A percentile compares a stretch with the other conserved stretches of the same genome.
phyloP scores from a whole-genome alignment of 306 rosid genomes.

The Fragaria vesca region DNA sequence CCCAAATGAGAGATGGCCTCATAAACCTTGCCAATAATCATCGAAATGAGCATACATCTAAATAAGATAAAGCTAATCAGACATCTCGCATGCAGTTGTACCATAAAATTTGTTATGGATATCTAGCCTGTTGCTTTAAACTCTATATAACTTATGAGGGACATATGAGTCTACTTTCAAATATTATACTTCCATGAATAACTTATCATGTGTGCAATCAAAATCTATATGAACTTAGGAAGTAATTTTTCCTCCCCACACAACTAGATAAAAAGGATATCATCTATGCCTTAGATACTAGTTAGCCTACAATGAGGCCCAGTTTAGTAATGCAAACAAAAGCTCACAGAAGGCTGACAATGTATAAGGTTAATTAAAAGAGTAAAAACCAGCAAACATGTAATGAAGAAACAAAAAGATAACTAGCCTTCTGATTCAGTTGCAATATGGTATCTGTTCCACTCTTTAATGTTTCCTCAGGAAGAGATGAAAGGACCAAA shows the following conservation, averaged over 20 bases:
- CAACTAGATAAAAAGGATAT: background rate
- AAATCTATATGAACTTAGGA: background rate
- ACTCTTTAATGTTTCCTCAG: constrained; percentile 63
- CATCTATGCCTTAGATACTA: background rate
- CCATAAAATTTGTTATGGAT: background rate
- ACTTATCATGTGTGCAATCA: background rate
- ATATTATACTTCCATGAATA: background rate
- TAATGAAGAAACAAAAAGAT: constrained; percentile 19
- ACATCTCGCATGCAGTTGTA: background rate
- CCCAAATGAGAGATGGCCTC: background rate
- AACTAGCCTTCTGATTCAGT: constrained; percentile 72
- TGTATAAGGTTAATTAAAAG: background rate
- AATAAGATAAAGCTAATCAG: background rate
- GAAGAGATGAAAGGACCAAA: constrained; percentile 80
- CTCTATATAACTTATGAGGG: background rate
- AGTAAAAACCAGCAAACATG: background rate
- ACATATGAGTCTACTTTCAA: background rate
- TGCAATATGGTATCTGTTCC: constrained; percentile 79
- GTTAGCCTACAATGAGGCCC: background rate
- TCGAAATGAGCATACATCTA: background rate
- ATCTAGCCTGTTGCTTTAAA: background rate
- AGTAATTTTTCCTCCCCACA: background rate
- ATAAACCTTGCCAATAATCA: background rate
- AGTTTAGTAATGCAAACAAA: background rate
- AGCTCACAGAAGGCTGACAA: background rate